Conservation (phyloP, 495 filamentous ascomycete genomes). For the Lasiosphaeria hispida region DNA sequence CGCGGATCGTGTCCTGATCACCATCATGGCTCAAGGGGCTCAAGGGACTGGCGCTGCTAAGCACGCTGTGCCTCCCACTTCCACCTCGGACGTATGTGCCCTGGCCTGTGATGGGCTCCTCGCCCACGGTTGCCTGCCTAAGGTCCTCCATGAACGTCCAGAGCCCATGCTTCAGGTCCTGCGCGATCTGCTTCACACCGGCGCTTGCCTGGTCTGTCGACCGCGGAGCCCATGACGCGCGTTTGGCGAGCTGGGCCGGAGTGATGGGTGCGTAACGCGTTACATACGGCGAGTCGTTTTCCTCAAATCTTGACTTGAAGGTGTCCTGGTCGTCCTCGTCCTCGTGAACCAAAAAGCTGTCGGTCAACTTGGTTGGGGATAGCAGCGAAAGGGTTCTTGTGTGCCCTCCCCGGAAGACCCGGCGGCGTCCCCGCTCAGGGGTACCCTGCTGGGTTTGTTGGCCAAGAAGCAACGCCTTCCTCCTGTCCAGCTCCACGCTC, state of each 20-base stretch:
- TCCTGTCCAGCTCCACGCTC: slow-evolving; percentile 55
- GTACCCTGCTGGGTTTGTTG: slow-evolving; percentile 48
- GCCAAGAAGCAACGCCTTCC: slow-evolving; percentile 56
- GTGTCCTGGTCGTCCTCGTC: slow-evolving; percentile 20
- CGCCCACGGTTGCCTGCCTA: slow-evolving; percentile 89
- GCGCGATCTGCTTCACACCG: slow-evolving; percentile 76
- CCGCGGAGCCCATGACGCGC: slow-evolving; percentile 48
- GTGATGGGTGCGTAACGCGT: slow-evolving; percentile 21
- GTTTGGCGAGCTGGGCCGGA: slow-evolving; percentile 35
- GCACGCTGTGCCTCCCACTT: slow-evolving; percentile 33
- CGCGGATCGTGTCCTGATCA: slow-evolving; percentile 41
- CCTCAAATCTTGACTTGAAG: slow-evolving; percentile 11
- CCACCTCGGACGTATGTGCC: slow-evolving; percentile 37
- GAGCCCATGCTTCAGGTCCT: slow-evolving; percentile 83
- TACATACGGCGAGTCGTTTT: slow-evolving; percentile 17
- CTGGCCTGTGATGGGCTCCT: slow-evolving; percentile 71
- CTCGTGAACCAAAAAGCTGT: slow-evolving; percentile 27
- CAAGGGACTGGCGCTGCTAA: slow-evolving; percentile 23
- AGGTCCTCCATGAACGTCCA: slow-evolving; percentile 97
- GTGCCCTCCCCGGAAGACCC: slow-evolving; percentile 57
- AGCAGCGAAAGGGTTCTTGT: slow-evolving; percentile 79
- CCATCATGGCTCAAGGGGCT: slow-evolving; percentile 9
- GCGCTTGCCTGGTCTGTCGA: slow-evolving; percentile 30
- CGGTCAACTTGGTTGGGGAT: slow-evolving; percentile 55
- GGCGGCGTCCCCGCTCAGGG: slow-evolving; percentile 40